Base-by-base conservation (phyloP, 495 filamentous ascomycete species). In the Astrothelium subdiscretum region DNA sequence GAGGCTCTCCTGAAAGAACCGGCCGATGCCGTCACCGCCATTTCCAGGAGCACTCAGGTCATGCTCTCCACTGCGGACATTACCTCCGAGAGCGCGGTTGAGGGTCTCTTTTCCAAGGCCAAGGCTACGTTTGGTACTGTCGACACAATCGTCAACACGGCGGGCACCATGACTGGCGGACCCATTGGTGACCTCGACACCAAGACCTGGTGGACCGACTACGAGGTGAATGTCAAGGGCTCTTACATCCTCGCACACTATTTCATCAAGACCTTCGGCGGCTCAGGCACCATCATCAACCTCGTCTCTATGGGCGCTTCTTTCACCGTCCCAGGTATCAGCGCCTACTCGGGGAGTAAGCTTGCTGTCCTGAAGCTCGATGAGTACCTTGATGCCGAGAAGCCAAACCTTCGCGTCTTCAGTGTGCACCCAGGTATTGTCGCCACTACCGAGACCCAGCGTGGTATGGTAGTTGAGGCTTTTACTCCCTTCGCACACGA, bases 261-360 rank as follows among this genome's bases (percentile, higher is more conserved):
- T 43, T 68, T 58, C 32, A 68, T 68, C 57, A 52, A 58, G 31
- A 32, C 31, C 0, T 48, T 63, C 63, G 38, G 40, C 63, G 31
- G 57, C 59, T 59, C 66, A 11, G 60, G 65, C 12, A 69, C 64
- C 1, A 18, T 68, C 4, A 63, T 68, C 10, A 32, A 51, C 10
- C 35, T 61, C 1, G 60, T 60, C 57, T 48, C 48, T 8, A 57
- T 42, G 5, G 3, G 62, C 1, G 63, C 58, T 18, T 63, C 59
- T 13, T 22, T 65, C 22, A 58, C 62, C 35, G 20, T 18, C 1
- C 61, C 63, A 20, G 60, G 60, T 10, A n/a, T 57, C 4, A 66
- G 63, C 22, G 60, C 63, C 13, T 68, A 68, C 60, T 63, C 63
- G 18, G 65, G 48, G n/a, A 63, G 63, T 31, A 68, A 68, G 35